These are phyloP conservation scores for Arthrobotrys pseudoclavata DNA, from an alignment of 2,329 filamentous ascomycete genomes.

Conservation along the genomic window DNA sequence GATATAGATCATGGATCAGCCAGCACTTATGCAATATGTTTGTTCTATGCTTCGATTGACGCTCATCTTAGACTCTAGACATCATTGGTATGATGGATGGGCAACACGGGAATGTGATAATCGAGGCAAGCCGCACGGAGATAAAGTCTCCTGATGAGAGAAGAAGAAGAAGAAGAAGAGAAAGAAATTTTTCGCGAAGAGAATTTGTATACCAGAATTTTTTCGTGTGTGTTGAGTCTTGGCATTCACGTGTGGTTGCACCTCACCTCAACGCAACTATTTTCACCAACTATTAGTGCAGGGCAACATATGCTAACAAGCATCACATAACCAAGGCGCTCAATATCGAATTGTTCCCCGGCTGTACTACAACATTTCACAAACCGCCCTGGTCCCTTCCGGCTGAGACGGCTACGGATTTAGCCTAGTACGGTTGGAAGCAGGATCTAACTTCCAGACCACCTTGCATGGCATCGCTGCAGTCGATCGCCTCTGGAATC, in stretches of 20 bases:
- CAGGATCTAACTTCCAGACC: constrained; percentile 6
- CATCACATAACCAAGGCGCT: not conserved
- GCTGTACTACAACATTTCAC: constrained; percentile 18
- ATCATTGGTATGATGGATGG: constrained; percentile 63
- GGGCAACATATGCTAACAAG: constrained; percentile 7
- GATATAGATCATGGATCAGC: constrained; percentile 51
- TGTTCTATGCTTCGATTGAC: constrained; percentile 63
- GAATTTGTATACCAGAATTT: constrained; percentile 48
- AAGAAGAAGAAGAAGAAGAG: constrained; percentile 59
- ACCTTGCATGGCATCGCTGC: constrained; percentile 1
- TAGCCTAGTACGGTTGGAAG: constrained; percentile 19
- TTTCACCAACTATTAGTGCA: constrained; percentile 21
- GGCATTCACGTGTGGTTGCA: constrained; percentile 46
- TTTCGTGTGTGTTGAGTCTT: constrained; percentile 47
- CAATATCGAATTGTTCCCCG: not conserved
- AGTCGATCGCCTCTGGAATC: constrained; percentile 34
- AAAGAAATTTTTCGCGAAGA: constrained; percentile 42
- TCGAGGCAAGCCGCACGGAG: constrained; percentile 63
- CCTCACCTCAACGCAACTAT: constrained; percentile 34
- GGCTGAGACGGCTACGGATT: constrained; percentile 31
- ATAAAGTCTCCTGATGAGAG: constrained; percentile 55
- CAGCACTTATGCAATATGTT: constrained; percentile 63
- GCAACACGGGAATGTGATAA: constrained; percentile 64
- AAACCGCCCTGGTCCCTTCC: constrained; percentile 24
- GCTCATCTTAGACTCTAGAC: constrained; percentile 61